A percentile compares a stretch with the other conserved stretches of the same genome.
Conservation (phyloP, 2,329 filamentous ascomycete species). For the Trichophyton rubrum region DNA sequence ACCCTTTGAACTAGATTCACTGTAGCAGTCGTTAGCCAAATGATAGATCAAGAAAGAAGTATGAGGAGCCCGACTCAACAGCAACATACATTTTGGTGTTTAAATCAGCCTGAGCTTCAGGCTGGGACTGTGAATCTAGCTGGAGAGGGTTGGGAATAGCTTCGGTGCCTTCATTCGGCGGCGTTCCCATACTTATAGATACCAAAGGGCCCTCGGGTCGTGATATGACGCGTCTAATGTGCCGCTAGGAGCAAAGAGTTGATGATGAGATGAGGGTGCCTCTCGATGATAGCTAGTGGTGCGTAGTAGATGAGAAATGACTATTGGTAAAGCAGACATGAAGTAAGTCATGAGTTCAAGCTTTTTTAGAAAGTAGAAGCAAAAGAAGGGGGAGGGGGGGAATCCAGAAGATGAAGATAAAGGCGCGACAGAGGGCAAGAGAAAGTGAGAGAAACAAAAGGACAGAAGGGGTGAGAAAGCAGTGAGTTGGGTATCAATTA, state of each 20-base stretch:
- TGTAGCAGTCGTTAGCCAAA: not conserved
- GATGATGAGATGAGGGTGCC: not conserved
- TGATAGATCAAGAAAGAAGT: not conserved
- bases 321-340: not conserved
- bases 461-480: not conserved
- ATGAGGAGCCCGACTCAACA: not conserved
- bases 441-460: not conserved
- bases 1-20: not conserved
- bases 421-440: not conserved
- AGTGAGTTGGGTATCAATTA: too few species aligned
- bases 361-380: too few species aligned
- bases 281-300: not conserved
- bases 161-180: not conserved
- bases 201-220: not conserved
- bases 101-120: not conserved
- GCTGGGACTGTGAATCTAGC: not conserved
- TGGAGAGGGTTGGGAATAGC: not conserved
- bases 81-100: not conserved
- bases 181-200: not conserved
- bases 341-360: not conserved
- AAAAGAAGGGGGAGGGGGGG: too few species aligned
- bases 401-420: not conserved
- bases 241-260: not conserved
- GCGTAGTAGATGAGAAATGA: not conserved
- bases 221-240: not conserved